phyloP scores from a whole-genome alignment of 176 grass and related monocot species.

The Oryza meridionalis region DNA sequence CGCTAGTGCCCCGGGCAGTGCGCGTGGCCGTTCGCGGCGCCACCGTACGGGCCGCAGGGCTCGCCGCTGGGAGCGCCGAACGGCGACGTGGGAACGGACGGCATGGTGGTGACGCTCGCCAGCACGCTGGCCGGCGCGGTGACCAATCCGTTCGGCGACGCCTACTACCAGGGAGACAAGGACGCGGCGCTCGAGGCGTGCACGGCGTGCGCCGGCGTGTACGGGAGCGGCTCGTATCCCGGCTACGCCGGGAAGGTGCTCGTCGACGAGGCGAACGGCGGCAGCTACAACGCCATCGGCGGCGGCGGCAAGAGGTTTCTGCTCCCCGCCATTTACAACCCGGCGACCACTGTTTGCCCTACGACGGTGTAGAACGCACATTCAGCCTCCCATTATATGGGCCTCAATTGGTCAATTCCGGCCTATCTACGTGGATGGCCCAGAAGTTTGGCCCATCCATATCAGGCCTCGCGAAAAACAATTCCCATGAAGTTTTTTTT shows the following conservation, averaged over 20 bases:
- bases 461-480: too few relatives aligned
- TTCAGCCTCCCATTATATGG: too few relatives aligned
- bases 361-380: too few relatives aligned
- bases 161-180: conserved; percentile 60
- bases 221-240: conserved; percentile 55
- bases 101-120: conserved; percentile 2
- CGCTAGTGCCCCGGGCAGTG: conserved; percentile 65
- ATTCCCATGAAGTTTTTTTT: too few relatives aligned
- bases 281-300: conserved; percentile 59
- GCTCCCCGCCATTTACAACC: conserved; percentile 61
- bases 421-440: too few relatives aligned
- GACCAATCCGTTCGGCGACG: conserved; percentile 59
- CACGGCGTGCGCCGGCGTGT: conserved; percentile 58
- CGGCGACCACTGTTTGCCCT: neutral
- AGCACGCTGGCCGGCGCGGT: conserved; percentile 1
- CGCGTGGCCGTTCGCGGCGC: conserved; percentile 69
- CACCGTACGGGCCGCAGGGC: conserved; percentile 39
- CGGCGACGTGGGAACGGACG: conserved; percentile 59
- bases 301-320: conserved; percentile 57
- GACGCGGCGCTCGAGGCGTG: conserved; percentile 53
- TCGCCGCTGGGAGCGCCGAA: conserved; percentile 43
- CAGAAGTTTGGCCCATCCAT: too few relatives aligned
- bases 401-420: too few relatives aligned
- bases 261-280: conserved; percentile 39
- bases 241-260: conserved; percentile 50